Conservation (phyloP, 306 rosid species). For the Cucumis sativus region DNA sequence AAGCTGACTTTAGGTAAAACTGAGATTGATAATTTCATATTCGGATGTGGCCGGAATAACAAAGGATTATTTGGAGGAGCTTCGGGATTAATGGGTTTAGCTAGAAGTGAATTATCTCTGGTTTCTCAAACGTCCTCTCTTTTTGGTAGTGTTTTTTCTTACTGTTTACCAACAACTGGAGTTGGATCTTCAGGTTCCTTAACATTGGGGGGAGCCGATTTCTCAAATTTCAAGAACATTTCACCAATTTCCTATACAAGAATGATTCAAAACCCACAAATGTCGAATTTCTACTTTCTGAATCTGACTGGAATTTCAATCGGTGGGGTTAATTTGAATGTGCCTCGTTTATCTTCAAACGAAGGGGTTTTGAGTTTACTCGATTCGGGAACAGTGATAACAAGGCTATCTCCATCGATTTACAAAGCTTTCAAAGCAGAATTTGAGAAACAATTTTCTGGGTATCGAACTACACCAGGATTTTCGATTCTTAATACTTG, state of each 20-base stretch:
- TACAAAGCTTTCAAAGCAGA: conserved; percentile 52
- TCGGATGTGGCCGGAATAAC: conserved; percentile 77
- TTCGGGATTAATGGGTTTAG: conserved; percentile 75
- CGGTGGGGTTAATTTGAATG: conserved; percentile 38
- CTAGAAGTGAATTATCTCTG: conserved; percentile 57
- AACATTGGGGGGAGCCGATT: conserved; percentile 41
- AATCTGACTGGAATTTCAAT: conserved; percentile 53
- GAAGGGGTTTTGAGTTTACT: conserved; percentile 27
- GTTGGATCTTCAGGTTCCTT: conserved; percentile 60
- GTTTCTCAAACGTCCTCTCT: conserved; percentile 45
- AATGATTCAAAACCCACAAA: conserved; percentile 46
- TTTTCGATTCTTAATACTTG: conserved; percentile 72
- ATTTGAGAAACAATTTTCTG: conserved; percentile 58
- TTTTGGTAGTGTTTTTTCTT: conserved; percentile 74
- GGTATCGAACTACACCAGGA: conserved; percentile 40
- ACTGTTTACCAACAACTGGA: conserved; percentile 60
- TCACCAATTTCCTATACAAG: conserved; percentile 65
- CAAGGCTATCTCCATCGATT: conserved; percentile 55
- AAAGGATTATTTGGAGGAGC: conserved; percentile 72
- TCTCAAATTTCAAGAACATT: conserved; percentile 40
- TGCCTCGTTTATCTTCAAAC: conserved; percentile 18
- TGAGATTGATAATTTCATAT: conserved; percentile 27
- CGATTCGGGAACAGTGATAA: conserved; percentile 79
- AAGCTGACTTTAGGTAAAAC: conserved; percentile 36
- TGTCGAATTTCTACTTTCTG: conserved; percentile 49